Percentiles rank a stretch among this genome's conserved stretches.
Conservation (phyloP, 2,329 filamentous ascomycete species). For the Pestalotiopsis sp. region DNA sequence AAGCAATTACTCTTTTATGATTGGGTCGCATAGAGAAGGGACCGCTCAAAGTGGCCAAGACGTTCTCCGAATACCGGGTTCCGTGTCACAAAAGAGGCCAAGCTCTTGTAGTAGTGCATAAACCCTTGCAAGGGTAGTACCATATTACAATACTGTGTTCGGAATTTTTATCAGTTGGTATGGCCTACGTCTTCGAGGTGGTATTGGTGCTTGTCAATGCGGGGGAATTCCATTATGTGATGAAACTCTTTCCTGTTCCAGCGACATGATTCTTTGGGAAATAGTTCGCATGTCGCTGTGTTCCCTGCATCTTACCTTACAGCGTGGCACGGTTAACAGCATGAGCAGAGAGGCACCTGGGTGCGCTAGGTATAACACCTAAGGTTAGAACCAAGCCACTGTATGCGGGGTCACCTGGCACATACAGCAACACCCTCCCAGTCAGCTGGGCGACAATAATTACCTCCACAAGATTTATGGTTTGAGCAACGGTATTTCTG, state of each 20-base stretch:
- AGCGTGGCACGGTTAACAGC: too few relatives aligned
- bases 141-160: neutral
- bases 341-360: too few relatives aligned
- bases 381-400: too few relatives aligned
- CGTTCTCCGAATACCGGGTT: neutral
- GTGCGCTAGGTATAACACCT: too few relatives aligned
- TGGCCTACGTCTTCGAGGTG: neutral
- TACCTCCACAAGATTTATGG: too few relatives aligned
- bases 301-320: too few relatives aligned
- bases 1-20: neutral
- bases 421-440: too few relatives aligned
- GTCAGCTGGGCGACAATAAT: too few relatives aligned
- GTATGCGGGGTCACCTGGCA: too few relatives aligned
- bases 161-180: neutral
- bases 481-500: too few relatives aligned
- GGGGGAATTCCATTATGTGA: neutral
- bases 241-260: neutral
- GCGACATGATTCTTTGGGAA: neutral
- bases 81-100: neutral
- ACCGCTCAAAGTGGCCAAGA: neutral
- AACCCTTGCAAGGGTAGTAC: neutral
- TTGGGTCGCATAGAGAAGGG: neutral
- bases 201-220: neutral
- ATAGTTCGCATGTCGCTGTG: neutral
- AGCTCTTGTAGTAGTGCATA: neutral